Percentiles rank a stretch among this genome's conserved stretches.
These are phyloP conservation scores for Zygosaccharomyces bisporus DNA, from an alignment of 805 yeast species.

Conservation along the genomic window DNA sequence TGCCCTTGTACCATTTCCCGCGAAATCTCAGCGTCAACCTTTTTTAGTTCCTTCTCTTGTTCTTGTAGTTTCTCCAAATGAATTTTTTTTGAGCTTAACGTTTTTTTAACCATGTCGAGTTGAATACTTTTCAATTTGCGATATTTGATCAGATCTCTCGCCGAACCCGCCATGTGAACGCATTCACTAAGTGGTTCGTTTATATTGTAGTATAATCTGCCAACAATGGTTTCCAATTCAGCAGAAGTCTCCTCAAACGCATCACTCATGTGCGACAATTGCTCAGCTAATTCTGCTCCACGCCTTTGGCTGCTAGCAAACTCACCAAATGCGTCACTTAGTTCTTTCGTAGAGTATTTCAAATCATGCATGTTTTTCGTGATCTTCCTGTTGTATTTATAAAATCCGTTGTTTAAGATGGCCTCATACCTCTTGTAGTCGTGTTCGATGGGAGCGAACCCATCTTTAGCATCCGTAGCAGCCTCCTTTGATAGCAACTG, in stretches of 20 bases:
- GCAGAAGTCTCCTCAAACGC: constrained; percentile 27
- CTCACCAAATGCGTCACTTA: constrained; percentile 28
- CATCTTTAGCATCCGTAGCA: constrained; percentile 18
- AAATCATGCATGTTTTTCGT: constrained; percentile 28
- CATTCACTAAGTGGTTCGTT: constrained; percentile 34
- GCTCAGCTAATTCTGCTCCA: constrained; percentile 29
- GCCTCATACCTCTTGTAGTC: constrained; percentile 31
- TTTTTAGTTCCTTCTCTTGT: constrained; percentile 25
- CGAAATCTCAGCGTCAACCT: constrained; percentile 25
- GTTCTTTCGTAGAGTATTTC: constrained; percentile 25
- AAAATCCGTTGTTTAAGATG: constrained; percentile 27
- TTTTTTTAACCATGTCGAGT: constrained; percentile 25
- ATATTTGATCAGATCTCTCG: constrained; percentile 31
- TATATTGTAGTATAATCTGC: constrained; percentile 32
- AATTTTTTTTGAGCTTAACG: constrained; percentile 22
- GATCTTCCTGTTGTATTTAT: constrained; percentile 29
- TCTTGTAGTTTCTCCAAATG: constrained; percentile 29
- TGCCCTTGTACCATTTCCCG: constrained; percentile 23
- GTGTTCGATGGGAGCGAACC: constrained; percentile 27
- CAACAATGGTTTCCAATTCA: constrained; percentile 28
- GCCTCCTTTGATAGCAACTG: constrained; percentile 24
- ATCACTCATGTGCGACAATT: constrained; percentile 28
- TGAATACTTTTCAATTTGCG: constrained; percentile 33
- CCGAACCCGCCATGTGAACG: constrained; percentile 32
- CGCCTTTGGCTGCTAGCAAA: constrained; percentile 25